Evolutionary conservation across 2,329 filamentous ascomycete species (phyloP), one percentile per base, ranked within the genome.

Genomic region (Colletotrichum lindemuthianum): DNA sequence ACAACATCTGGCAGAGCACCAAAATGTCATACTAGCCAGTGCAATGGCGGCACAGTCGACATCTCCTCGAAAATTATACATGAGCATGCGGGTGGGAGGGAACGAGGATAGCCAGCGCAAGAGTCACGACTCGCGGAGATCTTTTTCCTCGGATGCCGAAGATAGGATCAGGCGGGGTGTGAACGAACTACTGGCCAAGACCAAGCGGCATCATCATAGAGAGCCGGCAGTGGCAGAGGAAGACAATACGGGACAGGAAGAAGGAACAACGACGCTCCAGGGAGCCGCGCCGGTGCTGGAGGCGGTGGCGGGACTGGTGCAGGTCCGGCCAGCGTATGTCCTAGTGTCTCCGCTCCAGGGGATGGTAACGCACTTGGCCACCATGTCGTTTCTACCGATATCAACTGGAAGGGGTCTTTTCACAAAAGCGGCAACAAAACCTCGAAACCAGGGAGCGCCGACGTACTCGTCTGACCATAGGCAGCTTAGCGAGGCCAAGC

Each of bases 341-440:
- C 78, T 92, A 9, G 80, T 94, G 8, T 93, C 90, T 0, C 91
- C 91, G 2, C 81, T 91, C 0, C 80, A 87, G 36, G 87, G 88
- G 0, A 60, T 87, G 1, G 77, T 90, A 3, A 87, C 85, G 7
- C 82, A 84, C 63, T 78, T 93, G 15, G 83, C 87, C 10, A 91
- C 89, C 0, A 78, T 91, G 74, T 87, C 86, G 12, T 80, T 88
- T 33, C 71, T 78, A 7, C 79, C 79, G 70, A 68, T 72, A 0
- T 66, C 65, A 15, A 47, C 59, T 13, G 59, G 68, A 40, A 67
- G 67, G 44, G 72, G 60, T 8, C 15, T 61, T 11, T 68, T 60
- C 49, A 52, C 60, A n/a, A 55, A 59, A 68, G 40, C 51, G 11
- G 13, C 58, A 13, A 24, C 33, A 10, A 65, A 24, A 40, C 13